Base-by-base conservation (phyloP, 2,329 filamentous ascomycete genomes). In the Ascochyta clinopodiicola region DNA sequence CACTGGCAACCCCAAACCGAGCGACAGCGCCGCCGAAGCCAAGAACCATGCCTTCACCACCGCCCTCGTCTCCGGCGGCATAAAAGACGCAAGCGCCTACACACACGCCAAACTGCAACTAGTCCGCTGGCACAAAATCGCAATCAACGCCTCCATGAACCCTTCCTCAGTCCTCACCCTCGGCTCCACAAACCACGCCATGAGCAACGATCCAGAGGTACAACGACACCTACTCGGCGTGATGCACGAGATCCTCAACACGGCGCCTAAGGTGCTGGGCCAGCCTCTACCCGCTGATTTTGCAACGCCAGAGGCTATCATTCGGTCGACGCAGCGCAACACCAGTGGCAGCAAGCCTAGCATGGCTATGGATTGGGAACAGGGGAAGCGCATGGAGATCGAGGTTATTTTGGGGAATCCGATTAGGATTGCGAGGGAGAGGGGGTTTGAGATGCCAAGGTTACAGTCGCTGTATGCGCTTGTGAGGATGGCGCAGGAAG, bases 141-240 rank as follows among this genome's bases (percentile, higher is more conserved):
- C 86, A 65, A 90, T 91, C 78, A 91, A 91, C 72, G 86, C 88
- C 0, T 85, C 86, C 46, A 89, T 91, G 82, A 91, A 91, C 75
- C 88, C 88, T 0, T 87, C 85, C 0, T 86, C 88, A 2, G 87
- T 91, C 7, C 80, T 91, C 0, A 84, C 83, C 1, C 86, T 86
- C 12, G 86, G 87, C 1, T 78, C 81, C 2, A 82, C 85, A 48
- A 91, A 91, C 68, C 82, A 85, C 40, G 82, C 84, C 58, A 90
- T 91, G 85, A 80, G 85, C 5, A 75, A 77, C 12, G 88, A 91
- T 63, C 72, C 83, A 0, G 87, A 90, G 67, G 76, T 91, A 35
- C 80, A 83, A 39, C 72, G 74, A 21, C 88, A 91, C 70, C 73
- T 91, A 8, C 77, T 81, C 17, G 87, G 82, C 19, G 81, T 90